Percentiles rank a stretch among this genome's conserved stretches.
Evolutionary conservation across 345 rosid genomes (phyloP).

Genomic region (Anastatica hierochuntica): DNA sequence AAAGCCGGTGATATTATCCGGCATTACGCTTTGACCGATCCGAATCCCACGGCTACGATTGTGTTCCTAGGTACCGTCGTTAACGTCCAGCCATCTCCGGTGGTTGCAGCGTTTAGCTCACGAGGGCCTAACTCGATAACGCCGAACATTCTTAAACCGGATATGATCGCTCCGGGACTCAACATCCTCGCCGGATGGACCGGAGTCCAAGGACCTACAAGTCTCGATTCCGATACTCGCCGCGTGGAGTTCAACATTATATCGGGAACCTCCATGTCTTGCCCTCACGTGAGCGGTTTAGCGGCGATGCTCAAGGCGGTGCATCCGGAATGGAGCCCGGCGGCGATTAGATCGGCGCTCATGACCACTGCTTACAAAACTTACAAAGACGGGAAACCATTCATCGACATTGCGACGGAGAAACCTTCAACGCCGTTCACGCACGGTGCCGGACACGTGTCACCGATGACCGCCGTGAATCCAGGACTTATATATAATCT

Average conservation of each 20-base stretch:
- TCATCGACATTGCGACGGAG: slow-evolving; percentile 53
- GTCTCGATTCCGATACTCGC: slow-evolving; percentile 33
- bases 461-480: slow-evolving; percentile 50
- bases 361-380: slow-evolving; percentile 78
- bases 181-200: slow-evolving; percentile 74
- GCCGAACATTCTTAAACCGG: slow-evolving; percentile 66
- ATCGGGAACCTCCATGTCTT: slow-evolving; percentile 89
- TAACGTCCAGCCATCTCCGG: slow-evolving; percentile 68
- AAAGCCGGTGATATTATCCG: slow-evolving; percentile 51
- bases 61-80: slow-evolving; percentile 61
- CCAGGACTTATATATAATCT: slow-evolving; percentile 82
- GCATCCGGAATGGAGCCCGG: slow-evolving; percentile 84
- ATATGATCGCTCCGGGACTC: slow-evolving; percentile 82
- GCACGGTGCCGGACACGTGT: slow-evolving; percentile 88
- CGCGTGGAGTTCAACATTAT: slow-evolving; percentile 54
- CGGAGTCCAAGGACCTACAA: slow-evolving; percentile 46
- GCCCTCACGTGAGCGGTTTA: slow-evolving; percentile 87
- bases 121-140: slow-evolving; percentile 75
- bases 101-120: slow-evolving; percentile 89
- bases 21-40: slow-evolving; percentile 34
- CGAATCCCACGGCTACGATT: slow-evolving; percentile 52
- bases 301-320: slow-evolving; percentile 64
- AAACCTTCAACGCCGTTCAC: slow-evolving; percentile 61
- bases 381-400: slow-evolving; percentile 43
- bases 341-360: slow-evolving; percentile 72